Evolutionary conservation across 2,329 filamentous ascomycete genomes (phyloP), one percentile per base, ranked within the genome.

Genomic region (Trichoderma atroviride): DNA sequence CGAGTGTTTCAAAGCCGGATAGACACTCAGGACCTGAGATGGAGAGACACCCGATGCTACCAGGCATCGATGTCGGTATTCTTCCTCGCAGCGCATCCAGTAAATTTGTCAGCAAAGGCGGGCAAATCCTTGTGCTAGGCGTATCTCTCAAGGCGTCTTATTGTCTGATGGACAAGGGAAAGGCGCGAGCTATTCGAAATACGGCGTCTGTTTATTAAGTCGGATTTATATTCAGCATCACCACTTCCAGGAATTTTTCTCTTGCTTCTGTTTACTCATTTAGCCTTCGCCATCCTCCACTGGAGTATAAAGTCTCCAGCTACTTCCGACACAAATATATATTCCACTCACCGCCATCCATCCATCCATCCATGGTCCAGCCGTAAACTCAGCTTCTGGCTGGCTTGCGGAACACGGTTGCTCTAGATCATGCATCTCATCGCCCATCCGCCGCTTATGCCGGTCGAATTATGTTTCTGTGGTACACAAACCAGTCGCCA

Each of bases 391-490:
- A 22, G n/a, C 24, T 27, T 29, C n/a, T 9, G 60, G 24, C 43
- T 31, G 22, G 47, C 47, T 43, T 55, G 43, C 65, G 53, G n/a
- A 53, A 57, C 43, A 35, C 11, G 31, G 50, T 40, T 33, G 33
- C 52, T 62, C 59, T 52, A 53, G 33, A 64, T 64, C 19, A 63
- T 64, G 59, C 56, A 60, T 22, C 24, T 60, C 31, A 52, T 24
- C 27, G 65, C 43, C 40, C 43, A 68, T 61, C 65, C 65, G 43
- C 40, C 47, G 37, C 67, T 58, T 69, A 64, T 43, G 29, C 53
- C 52, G 50, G 40, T 59, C 53, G 53, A 64, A 58, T 58, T 50
- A 64, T 58, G 67, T 64, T 60, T 69, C 60, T 69, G 67, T 69
- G 60, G 52, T 62, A 69, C 67, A 69, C 60, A 69, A 58, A 58